phyloP scores from a whole-genome alignment of 2,329 filamentous ascomycete genomes.

The Diaporthe capsici region DNA sequence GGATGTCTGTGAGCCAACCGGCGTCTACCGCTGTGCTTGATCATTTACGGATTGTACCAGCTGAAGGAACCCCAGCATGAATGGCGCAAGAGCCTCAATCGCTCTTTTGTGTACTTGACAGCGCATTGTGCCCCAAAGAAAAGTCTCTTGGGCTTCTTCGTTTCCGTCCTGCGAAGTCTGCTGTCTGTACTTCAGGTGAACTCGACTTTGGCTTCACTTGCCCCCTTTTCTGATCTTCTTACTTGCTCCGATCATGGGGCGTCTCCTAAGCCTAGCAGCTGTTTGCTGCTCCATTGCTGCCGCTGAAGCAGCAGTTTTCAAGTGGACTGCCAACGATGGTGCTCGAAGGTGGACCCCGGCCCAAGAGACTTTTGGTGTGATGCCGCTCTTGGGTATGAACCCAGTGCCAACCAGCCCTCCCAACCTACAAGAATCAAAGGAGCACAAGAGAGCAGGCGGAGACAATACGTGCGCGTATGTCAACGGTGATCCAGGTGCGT shows the following conservation, averaged over 20 bases:
- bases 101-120: background rate
- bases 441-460: conserved; percentile 44
- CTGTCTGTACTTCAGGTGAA: background rate
- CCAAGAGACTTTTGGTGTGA: conserved; percentile 30
- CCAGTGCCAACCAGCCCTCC: conserved; percentile 39
- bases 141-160: no score
- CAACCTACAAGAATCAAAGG: background rate
- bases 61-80: background rate
- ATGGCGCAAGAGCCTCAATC: conserved; percentile 6
- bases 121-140: background rate
- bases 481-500: conserved; percentile 47
- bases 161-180: background rate
- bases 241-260: conserved; percentile 22
- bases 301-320: conserved; percentile 35
- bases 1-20: background rate
- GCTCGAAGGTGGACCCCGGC: conserved; percentile 33
- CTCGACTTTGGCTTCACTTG: background rate
- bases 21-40: background rate
- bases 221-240: background rate
- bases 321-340: conserved; percentile 29
- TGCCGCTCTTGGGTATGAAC: conserved; percentile 33
- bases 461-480: conserved; percentile 53
- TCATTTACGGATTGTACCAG: background rate
- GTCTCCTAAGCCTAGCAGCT: conserved; percentile 19
- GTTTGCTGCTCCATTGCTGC: conserved; percentile 23